These are phyloP conservation scores for Rhizopogon sp. DNA, from an alignment of 768 basidiomycete genomes.

Conservation along the genomic window DNA sequence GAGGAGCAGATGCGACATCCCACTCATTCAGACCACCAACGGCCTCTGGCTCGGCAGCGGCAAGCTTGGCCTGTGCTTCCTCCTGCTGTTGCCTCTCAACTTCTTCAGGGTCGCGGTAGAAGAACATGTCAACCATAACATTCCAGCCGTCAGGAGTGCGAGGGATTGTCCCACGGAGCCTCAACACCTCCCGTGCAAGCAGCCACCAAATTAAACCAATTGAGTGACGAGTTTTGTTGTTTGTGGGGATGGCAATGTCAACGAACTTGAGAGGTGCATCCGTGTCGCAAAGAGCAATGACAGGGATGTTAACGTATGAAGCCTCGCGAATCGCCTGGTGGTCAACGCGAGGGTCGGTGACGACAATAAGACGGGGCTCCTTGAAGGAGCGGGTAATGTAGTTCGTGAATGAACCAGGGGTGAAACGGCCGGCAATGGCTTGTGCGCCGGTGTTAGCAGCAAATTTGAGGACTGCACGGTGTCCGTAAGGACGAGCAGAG, in stretches of 20 bases:
- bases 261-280: constrained; percentile 97
- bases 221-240: constrained; percentile 98
- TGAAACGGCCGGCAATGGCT: constrained; percentile 98
- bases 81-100: constrained; percentile 97
- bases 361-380: constrained; percentile 97
- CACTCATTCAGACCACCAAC: constrained; percentile 53
- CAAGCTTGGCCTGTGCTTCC: constrained; percentile 79
- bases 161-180: constrained; percentile 90
- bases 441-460: constrained; percentile 97
- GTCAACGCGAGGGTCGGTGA: constrained; percentile 98
- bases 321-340: constrained; percentile 99
- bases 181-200: constrained; percentile 94
- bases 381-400: constrained; percentile 99
- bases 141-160: constrained; percentile 92
- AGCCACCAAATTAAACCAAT: constrained; percentile 98
- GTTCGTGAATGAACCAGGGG: constrained; percentile 98
- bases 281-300: constrained; percentile 98
- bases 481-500: constrained; percentile 97
- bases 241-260: constrained; percentile 97
- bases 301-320: constrained; percentile 99
- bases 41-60: constrained; percentile 51
- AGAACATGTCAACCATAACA: constrained; percentile 99
- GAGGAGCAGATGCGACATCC: constrained; percentile 67
- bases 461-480: constrained; percentile 98
- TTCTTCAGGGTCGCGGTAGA: constrained; percentile 99